Base-by-base conservation (phyloP, 2,329 filamentous ascomycete genomes). In the Microcyclospora tardicrescens region DNA sequence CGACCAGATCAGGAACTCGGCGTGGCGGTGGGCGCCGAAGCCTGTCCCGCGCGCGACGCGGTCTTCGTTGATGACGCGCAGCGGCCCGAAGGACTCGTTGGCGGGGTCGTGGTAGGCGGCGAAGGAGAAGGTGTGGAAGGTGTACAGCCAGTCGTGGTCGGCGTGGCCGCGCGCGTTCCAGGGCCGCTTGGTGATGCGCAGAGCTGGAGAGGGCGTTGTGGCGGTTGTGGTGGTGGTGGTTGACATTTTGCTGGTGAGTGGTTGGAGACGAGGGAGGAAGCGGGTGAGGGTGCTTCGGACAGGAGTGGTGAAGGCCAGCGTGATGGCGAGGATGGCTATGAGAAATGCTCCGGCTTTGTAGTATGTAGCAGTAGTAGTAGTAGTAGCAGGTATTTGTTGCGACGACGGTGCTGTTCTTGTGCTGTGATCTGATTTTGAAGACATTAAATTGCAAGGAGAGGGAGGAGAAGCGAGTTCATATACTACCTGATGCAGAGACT, bases 51-150 rank as follows among this genome's bases (percentile, higher is more conserved):
- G 66, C 52, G 75, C 73, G 28, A 93, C 84, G 28, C 84, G 79
- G 59, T 93, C 85, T 65, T 94, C 85, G 55, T 93, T 93, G 53
- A 93, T 77, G 30, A 93, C 84, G 40, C 85, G 77, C 34, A 93
- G 71, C 16, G 79, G 73, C 6, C 86, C 85, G 55, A 82, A 93
- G 45, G 73, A 69, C 34, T 71, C 71, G 63, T 77, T 81, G 16
- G 62, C 58, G 2, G 81, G 79, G 55, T 85, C 71, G 59, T 78
- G 77, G 63, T 79, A 79, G 30, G 62, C 69, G 32, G 83, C 83
- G 61, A 93, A 93, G 53, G 74, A 80, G 68, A 93, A 93, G 46
- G 79, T 84, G 66, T 93, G 84, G 64, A 82, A 91, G 6, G 79
- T 80, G 64, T 89, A 81, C 8, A 93, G 73, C 85, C 85, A 93